Percentiles rank a stretch among this genome's conserved stretches.
These are phyloP conservation scores for Cynanchum wilfordii DNA, from an alignment of 257 asterid genomes.

Conservation along the genomic window DNA sequence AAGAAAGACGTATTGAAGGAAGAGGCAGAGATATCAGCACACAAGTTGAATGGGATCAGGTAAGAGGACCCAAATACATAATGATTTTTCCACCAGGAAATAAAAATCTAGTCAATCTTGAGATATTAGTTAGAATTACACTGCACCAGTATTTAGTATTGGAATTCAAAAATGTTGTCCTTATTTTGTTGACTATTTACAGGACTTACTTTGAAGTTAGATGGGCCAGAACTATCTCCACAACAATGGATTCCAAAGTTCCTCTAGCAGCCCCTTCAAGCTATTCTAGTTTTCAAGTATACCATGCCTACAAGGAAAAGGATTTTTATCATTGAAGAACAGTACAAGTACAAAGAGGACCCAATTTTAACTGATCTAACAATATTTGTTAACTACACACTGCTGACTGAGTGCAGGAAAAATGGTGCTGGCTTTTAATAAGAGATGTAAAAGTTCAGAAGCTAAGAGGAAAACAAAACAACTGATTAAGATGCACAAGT, in stretches of 20 bases:
- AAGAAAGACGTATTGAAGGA: neutral
- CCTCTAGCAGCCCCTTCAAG: conserved; percentile 2
- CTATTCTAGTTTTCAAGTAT: conserved; percentile 4
- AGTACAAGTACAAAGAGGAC: neutral
- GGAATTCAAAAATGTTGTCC: neutral
- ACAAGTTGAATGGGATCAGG: neutral
- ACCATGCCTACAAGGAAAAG: conserved; percentile 4
- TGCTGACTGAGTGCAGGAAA: neutral
- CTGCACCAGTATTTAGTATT: neutral
- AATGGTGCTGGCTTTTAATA: neutral
- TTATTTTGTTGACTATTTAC: neutral
- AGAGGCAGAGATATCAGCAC: neutral
- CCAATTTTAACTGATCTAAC: conserved; percentile 1
- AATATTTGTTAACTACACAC: neutral
- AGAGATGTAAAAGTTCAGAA: neutral
- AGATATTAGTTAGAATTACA: neutral
- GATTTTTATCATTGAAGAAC: neutral
- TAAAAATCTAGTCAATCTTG: neutral
- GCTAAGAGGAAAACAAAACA: neutral
- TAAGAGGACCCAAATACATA: neutral
- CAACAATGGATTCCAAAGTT: conserved; percentile 1
- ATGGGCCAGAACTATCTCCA: conserved; percentile 1
- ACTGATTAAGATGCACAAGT: neutral
- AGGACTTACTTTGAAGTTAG: neutral
- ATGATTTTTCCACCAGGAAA: neutral